Conservation (phyloP, 192 early-diverging fungal genomes). For the Dissophora globulifera region DNA sequence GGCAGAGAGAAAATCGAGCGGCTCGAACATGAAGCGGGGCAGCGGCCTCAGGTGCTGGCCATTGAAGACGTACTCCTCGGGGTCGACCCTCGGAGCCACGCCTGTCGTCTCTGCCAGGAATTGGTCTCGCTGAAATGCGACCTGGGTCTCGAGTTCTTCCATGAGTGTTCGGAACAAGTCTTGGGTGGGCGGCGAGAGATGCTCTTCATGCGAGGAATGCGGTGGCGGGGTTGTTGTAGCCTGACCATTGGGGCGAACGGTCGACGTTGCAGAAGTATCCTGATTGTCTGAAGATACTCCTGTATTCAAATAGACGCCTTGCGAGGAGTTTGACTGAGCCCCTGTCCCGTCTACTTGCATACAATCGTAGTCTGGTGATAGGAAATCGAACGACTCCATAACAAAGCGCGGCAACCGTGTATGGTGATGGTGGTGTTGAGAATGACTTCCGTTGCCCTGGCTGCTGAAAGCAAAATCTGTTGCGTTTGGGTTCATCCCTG, state of each 20-base stretch:
- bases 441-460: not conserved
- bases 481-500: not conserved
- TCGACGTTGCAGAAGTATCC: not conserved
- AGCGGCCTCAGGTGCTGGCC: constrained; percentile 38
- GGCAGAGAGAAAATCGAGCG: constrained; percentile 23
- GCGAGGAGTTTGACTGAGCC: not conserved
- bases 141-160: constrained; percentile 43
- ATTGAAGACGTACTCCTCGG: constrained; percentile 43
- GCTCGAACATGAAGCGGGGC: constrained; percentile 45
- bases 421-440: constrained; percentile 21
- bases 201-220: not conserved
- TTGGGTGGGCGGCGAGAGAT: constrained; percentile 17
- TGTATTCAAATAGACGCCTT: constrained; percentile 14
- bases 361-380: constrained; percentile 11
- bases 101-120: constrained; percentile 25
- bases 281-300: not conserved
- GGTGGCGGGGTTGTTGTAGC: not conserved
- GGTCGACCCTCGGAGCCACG: constrained; percentile 15
- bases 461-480: constrained; percentile 3
- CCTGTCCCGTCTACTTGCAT: constrained; percentile 12
- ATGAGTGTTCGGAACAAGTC: constrained; percentile 29
- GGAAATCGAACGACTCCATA: constrained; percentile 37
- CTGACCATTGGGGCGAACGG: not conserved
- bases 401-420: constrained; percentile 20
- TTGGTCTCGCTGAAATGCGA: constrained; percentile 41